Evolutionary conservation across 345 rosid genomes (phyloP), one percentile per base, ranked within the genome.

Genomic region (Aquilaria malaccensis): DNA sequence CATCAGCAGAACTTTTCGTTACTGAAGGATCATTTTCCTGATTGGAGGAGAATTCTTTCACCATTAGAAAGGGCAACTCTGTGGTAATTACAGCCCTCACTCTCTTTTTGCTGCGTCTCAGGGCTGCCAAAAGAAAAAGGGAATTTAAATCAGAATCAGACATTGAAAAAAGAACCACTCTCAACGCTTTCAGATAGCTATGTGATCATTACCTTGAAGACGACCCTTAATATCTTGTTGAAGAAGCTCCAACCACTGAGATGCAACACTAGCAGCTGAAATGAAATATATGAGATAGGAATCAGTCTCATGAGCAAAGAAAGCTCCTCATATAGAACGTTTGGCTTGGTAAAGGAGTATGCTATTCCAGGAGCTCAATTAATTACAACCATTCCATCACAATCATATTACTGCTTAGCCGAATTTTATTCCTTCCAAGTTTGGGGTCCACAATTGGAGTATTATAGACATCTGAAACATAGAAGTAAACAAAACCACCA

Each of bases 241-340:
- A 69, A 94, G 89, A 65, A 88, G 88, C 15, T 90, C 93, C 79
- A 94, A 66, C 99, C 99, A 94, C 64, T 90, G 96, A 31, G 97
- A 82, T 63, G 97, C 95, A 59, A 90, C 86, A 22, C 75, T 81
- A 45, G 99, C 99, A 79, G 95, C 97, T 91, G 87, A 61, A 80
- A 77, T 59, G 50, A 64, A 72, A 72, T 29, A 54, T 67, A 60
- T 56, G 56, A 37, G 43, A 37, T 4, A 37, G 43, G 43, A 0
- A 9, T 37, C 43, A 37, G 43, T 37, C 43, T 4, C 7, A 37
- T 3, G 43, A 37, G 43, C 0, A 37, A 2, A 37, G 5, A 22
- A 22, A 0, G 22, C 22, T 22, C 22, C 22, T 22, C 22, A 22
- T 22, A 0, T 37, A 9, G 43, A 37, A 37, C 7, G 43, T 37